A percentile compares a stretch with the other conserved stretches of the same genome.
Conservation (phyloP, 768 basidiomycete species). For the Chlorophyllum brunneum region DNA sequence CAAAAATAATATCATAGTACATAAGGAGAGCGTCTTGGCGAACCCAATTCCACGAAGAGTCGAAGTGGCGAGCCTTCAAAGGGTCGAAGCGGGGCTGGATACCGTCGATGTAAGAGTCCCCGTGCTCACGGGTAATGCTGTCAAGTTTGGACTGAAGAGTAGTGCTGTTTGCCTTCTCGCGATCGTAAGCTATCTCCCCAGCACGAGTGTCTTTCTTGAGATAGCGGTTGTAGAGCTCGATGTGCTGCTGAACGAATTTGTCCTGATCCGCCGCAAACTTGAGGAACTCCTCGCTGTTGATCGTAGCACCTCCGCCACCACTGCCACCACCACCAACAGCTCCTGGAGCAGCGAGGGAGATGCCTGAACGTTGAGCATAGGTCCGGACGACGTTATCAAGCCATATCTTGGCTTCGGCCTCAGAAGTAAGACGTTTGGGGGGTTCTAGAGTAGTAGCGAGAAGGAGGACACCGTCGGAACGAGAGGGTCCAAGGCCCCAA, state of each 20-base stretch:
- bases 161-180: constrained; percentile 70
- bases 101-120: constrained; percentile 89
- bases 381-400: constrained; percentile 78
- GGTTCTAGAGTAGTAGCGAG: constrained; percentile 93
- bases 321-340: constrained; percentile 58
- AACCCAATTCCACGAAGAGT: constrained; percentile 99
- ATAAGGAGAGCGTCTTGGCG: constrained; percentile 94
- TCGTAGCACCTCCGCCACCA: constrained; percentile 74
- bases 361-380: constrained; percentile 88
- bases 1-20: constrained; percentile 99
- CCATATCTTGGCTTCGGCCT: constrained; percentile 92
- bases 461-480: constrained; percentile 86
- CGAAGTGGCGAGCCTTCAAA: constrained; percentile 95
- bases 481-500: constrained; percentile 92
- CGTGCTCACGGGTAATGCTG: constrained; percentile 86
- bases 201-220: constrained; percentile 90
- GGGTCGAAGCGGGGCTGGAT: constrained; percentile 94
- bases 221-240: constrained; percentile 97
- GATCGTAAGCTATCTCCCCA: constrained; percentile 86
- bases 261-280: constrained; percentile 95
- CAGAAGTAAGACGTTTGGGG: constrained; percentile 86
- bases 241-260: constrained; percentile 86
- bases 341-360: constrained; percentile 72
- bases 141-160: constrained; percentile 85
- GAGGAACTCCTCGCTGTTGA: constrained; percentile 97